A percentile compares a stretch with the other conserved stretches of the same genome.
These are phyloP conservation scores for Xylaria acuta DNA, from an alignment of 495 filamentous ascomycete species.

Conservation along the genomic window DNA sequence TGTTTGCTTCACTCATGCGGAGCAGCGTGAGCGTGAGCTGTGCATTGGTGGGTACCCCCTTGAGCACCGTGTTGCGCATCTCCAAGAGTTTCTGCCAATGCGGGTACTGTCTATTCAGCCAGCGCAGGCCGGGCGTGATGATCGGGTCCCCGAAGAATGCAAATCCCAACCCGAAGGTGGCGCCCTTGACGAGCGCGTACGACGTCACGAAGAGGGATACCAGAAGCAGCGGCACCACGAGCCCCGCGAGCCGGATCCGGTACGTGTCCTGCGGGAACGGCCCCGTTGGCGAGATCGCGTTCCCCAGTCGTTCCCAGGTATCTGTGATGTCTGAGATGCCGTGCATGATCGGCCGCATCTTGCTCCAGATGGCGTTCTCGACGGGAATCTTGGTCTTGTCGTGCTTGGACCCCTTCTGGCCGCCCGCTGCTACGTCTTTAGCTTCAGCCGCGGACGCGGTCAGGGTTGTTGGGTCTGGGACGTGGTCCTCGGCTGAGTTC, in stretches of 20 bases:
- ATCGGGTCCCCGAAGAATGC: constrained; percentile 84
- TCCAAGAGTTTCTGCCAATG: constrained; percentile 79
- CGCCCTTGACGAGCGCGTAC: constrained; percentile 74
- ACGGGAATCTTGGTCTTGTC: constrained; percentile 89
- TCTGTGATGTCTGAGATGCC: constrained; percentile 74
- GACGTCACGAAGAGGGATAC: constrained; percentile 68
- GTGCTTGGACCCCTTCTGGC: constrained; percentile 53
- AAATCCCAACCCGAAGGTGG: constrained; percentile 70
- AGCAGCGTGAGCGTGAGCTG: constrained; percentile 86
- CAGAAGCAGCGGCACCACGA: constrained; percentile 64
- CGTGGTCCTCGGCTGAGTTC: constrained; percentile 50
- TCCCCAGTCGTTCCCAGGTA: constrained; percentile 80
- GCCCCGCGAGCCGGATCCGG: constrained; percentile 66
- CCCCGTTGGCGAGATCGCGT: constrained; percentile 77
- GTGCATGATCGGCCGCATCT: constrained; percentile 80
- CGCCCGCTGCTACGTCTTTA: constrained; percentile 58
- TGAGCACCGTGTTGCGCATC: constrained; percentile 69
- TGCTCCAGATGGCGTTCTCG: constrained; percentile 76
- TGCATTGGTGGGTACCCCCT: constrained; percentile 87
- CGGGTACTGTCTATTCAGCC: constrained; percentile 71
- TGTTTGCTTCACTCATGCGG: constrained; percentile 83
- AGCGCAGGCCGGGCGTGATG: constrained; percentile 61
- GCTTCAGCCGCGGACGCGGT: constrained; percentile 63
- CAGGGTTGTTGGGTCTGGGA: constrained; percentile 68
- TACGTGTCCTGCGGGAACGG: constrained; percentile 73